These are phyloP conservation scores for Pichia inconspicua DNA, from an alignment of 1,139 yeast species.

Conservation along the genomic window DNA sequence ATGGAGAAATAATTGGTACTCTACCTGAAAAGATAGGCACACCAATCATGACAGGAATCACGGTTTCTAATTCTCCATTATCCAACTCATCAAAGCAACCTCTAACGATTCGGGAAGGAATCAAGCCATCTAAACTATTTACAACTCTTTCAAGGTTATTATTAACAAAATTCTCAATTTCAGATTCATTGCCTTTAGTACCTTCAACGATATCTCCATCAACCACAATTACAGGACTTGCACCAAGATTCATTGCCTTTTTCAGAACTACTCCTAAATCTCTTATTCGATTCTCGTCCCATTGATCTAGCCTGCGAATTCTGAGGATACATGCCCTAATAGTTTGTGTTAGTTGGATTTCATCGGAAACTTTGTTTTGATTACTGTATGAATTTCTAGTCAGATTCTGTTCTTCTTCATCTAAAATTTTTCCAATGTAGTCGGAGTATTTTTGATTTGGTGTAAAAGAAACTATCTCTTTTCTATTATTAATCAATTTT, in stretches of 20 bases:
- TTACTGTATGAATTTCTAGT: not conserved
- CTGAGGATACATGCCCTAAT: slow-evolving; percentile 47
- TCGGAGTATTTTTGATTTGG: slow-evolving; percentile 9
- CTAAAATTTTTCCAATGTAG: slow-evolving; percentile 13
- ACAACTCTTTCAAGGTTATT: slow-evolving; percentile 12
- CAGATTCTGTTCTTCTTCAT: not conserved
- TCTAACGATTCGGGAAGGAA: slow-evolving; percentile 27
- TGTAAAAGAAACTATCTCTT: not conserved
- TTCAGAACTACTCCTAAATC: slow-evolving; percentile 31
- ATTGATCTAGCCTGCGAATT: slow-evolving; percentile 32
- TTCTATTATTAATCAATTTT: slow-evolving; percentile 9
- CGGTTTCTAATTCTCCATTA: slow-evolving; percentile 14
- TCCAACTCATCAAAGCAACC: slow-evolving; percentile 29
- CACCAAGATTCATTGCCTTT: slow-evolving; percentile 33
- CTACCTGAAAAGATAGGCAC: slow-evolving; percentile 34
- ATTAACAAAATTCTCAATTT: slow-evolving; percentile 7
- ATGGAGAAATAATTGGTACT: slow-evolving; percentile 58
- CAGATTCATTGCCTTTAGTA: slow-evolving; percentile 8
- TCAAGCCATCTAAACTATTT: slow-evolving; percentile 13
- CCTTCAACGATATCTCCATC: slow-evolving; percentile 20
- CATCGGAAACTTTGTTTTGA: slow-evolving; percentile 11
- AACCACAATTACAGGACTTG: slow-evolving; percentile 32
- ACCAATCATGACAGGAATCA: slow-evolving; percentile 30
- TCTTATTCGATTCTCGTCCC: slow-evolving; percentile 20
- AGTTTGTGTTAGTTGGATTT: slow-evolving; percentile 38